phyloP scores from a whole-genome alignment of 179 eudicot species.

The Patellifolia procumbens region DNA sequence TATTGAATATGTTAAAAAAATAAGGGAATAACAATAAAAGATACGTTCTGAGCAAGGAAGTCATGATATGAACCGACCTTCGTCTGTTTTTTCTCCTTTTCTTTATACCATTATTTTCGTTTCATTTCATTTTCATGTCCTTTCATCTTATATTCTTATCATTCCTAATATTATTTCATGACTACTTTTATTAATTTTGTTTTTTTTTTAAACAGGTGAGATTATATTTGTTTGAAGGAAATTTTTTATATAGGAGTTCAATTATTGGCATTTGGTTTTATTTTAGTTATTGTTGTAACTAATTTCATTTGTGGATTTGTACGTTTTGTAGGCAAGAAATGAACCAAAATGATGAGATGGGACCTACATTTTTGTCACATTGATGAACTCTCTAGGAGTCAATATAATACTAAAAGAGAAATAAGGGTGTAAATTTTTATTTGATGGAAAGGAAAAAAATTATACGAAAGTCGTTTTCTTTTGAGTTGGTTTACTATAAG shows the following conservation, averaged over 20 bases:
- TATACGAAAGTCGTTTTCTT: too few species aligned
- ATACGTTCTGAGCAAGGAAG: constrained; percentile 37
- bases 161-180: background rate
- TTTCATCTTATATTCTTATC: constrained; percentile 7
- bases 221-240: background rate
- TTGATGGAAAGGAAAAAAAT: too few species aligned
- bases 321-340: constrained; percentile 28
- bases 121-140: constrained; percentile 28
- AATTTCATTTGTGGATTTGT: background rate
- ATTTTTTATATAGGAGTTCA: constrained; percentile 13
- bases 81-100: constrained; percentile 21
- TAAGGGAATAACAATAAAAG: background rate
- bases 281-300: background rate
- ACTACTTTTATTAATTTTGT: background rate
- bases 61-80: constrained; percentile 28
- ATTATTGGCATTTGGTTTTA: constrained; percentile 31
- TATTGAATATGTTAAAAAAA: background rate
- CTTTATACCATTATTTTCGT: background rate
- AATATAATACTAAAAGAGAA: constrained; percentile 12
- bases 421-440: too few species aligned
- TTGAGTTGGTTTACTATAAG: too few species aligned
- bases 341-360: constrained; percentile 29
- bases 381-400: background rate
- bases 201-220: too few species aligned
- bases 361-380: constrained; percentile 17